These are phyloP conservation scores for Ogataea wickerhamii DNA, from an alignment of 805 yeast species.

Conservation along the genomic window DNA sequence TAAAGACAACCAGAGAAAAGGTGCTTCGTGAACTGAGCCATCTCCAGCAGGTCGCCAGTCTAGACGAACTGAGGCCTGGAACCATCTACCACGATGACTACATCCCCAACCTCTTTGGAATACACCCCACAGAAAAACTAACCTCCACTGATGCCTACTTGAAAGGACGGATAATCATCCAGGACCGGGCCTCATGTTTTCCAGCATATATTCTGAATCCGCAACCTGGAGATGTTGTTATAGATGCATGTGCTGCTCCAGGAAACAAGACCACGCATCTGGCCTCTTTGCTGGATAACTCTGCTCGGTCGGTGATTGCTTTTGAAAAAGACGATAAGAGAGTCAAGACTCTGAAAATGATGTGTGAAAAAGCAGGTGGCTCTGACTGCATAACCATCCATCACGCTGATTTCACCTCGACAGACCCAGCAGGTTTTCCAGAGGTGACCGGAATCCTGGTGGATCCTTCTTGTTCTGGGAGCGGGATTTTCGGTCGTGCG, in stretches of 20 bases:
- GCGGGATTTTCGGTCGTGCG: slow-evolving; percentile 93
- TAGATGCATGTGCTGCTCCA: slow-evolving; percentile 97
- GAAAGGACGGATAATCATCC: slow-evolving; percentile 79
- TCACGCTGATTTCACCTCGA: slow-evolving; percentile 59
- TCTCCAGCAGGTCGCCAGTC: slow-evolving; percentile 42
- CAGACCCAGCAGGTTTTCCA: slow-evolving; percentile 54
- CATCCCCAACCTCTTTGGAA: slow-evolving; percentile 76
- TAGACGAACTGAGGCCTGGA: slow-evolving; percentile 47
- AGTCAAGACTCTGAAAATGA: slow-evolving; percentile 62
- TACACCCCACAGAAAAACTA: slow-evolving; percentile 71
- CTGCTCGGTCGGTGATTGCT: slow-evolving; percentile 57
- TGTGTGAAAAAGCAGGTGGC: slow-evolving; percentile 80
- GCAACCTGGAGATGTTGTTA: slow-evolving; percentile 54
- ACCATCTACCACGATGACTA: slow-evolving; percentile 67
- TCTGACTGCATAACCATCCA: slow-evolving; percentile 38
- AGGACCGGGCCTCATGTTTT: slow-evolving; percentile 95
- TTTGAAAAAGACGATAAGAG: slow-evolving; percentile 83
- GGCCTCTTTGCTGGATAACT: slow-evolving; percentile 56
- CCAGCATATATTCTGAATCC: slow-evolving; percentile 84
- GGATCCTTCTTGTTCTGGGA: slow-evolving; percentile 97
- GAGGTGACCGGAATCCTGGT: slow-evolving; percentile 78
- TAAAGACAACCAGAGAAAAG: slow-evolving; percentile 42
- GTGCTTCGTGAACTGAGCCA: slow-evolving; percentile 40
- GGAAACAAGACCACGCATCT: slow-evolving; percentile 96
- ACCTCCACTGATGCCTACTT: slow-evolving; percentile 66